Conservation (phyloP, 2,329 filamentous ascomycete species). For the Xylaria sp. region DNA sequence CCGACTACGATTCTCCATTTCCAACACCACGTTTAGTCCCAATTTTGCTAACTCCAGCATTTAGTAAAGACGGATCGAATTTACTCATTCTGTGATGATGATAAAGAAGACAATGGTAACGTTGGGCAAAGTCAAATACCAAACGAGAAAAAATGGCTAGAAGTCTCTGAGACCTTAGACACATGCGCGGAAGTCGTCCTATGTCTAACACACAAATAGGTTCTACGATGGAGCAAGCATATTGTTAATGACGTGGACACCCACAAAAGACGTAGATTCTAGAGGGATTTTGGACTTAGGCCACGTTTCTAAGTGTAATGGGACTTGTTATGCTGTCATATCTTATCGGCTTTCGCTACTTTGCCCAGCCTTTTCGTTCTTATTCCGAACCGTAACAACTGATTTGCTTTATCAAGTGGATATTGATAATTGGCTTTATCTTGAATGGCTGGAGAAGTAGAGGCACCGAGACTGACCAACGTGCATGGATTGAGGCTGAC, state of each 20-base stretch:
- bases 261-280: not conserved
- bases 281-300: not conserved
- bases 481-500: not conserved
- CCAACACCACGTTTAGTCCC: not conserved
- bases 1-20: not conserved
- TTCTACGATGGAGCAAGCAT: slow-evolving; percentile 27
- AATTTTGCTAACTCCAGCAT: not conserved
- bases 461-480: too few species aligned
- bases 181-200: too few species aligned
- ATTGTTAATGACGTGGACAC: not conserved
- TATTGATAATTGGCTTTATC: slow-evolving; percentile 12
- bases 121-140: not conserved
- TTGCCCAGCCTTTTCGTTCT: too few species aligned
- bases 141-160: slow-evolving; percentile 1
- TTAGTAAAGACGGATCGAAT: slow-evolving; percentile 17
- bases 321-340: not conserved
- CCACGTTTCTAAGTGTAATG: not conserved
- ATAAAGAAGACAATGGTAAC: not conserved
- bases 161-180: not conserved
- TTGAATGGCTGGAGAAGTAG: slow-evolving; percentile 28
- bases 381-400: not conserved
- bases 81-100: not conserved
- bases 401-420: not conserved
- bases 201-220: not conserved
- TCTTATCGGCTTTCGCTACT: not conserved